Evolutionary conservation across 1,139 yeast genomes (phyloP).

Genomic region (Yamadazyma diospyri): DNA sequence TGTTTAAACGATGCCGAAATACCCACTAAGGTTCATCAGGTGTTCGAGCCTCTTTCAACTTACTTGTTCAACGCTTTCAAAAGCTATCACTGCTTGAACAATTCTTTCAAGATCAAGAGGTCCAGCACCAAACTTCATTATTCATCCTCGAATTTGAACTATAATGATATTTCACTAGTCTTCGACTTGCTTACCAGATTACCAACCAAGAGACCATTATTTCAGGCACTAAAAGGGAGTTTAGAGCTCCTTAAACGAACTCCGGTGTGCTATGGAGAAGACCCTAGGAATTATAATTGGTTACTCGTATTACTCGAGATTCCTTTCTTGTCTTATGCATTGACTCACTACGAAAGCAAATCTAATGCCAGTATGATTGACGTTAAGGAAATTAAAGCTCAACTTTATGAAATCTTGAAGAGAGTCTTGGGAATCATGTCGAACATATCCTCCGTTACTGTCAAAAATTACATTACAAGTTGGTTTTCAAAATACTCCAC

Average conservation of each 20-base stretch:
- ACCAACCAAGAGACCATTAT: conserved; percentile 60
- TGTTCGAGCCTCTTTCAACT: conserved; percentile 48
- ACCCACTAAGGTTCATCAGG: conserved; percentile 25
- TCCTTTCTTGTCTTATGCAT: conserved; percentile 51
- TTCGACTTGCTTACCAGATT: conserved; percentile 43
- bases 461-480: conserved; percentile 45
- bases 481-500: conserved; percentile 52
- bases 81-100: conserved; percentile 38
- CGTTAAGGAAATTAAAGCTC: conserved; percentile 48
- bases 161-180: conserved; percentile 37
- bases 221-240: conserved; percentile 48
- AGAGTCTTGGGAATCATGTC: conserved; percentile 65
- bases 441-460: conserved; percentile 37
- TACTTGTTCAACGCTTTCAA: conserved; percentile 43
- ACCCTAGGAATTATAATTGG: conserved; percentile 47
- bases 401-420: conserved; percentile 64
- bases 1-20: conserved; percentile 21
- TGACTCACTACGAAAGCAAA: conserved; percentile 26
- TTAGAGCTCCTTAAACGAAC: conserved; percentile 44
- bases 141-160: conserved; percentile 45
- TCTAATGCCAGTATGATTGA: conserved; percentile 28
- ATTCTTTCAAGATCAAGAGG: conserved; percentile 42
- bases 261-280: conserved; percentile 30
- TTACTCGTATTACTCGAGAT: conserved; percentile 58
- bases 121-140: conserved; percentile 25